Evolutionary conservation across 768 basidiomycete species (phyloP), one percentile per base, ranked within the genome.

Genomic region (Tulasnella sp.): DNA sequence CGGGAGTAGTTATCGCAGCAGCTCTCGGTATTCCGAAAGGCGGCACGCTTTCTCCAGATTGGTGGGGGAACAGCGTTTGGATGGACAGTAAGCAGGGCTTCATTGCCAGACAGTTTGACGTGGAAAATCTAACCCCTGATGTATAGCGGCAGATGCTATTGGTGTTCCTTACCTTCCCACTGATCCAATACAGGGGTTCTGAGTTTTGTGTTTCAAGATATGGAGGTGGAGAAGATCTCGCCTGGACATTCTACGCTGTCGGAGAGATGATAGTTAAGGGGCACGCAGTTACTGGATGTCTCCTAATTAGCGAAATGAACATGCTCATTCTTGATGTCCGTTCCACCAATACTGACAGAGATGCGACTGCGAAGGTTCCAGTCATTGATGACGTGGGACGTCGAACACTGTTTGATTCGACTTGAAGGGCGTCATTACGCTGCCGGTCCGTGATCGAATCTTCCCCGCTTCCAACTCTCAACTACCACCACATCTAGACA

Each of bases 1-100:
- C 81, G 1, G 82, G 80, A 15, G 74, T 87, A 58, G 70, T 85
- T 78, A 83, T 87, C 75, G 86, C 87, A 80, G 78, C 86, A 9
- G 78, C 80, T 14, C 80, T 87, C 0, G 82, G 82, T 45, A 75
- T 86, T 1, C 84, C 85, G 0, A 82, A 81, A 40, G 69, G 74
- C 34, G 83, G 83, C 0, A 80, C 79, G 3, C 77, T 82, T 3
- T 42, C 75, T 4, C 49, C 85, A 36, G 79, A 80, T 37, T 85
- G 85, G 85, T 82, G 80, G 80, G 85, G 85, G 17, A 85, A 84
- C 75, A 81, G 79, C 3, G 82, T 78, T 3, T 69, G 42, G 58
- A 15, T 1, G 15, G 71, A 67, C 17, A 77, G 77, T 78, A 42
- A 52, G 77, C 58, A 31, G 1, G 14, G 5, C 12, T 34, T 64